phyloP scores from a whole-genome alignment of 192 early-diverging fungal genomes.

The Oehlia diaphana region DNA sequence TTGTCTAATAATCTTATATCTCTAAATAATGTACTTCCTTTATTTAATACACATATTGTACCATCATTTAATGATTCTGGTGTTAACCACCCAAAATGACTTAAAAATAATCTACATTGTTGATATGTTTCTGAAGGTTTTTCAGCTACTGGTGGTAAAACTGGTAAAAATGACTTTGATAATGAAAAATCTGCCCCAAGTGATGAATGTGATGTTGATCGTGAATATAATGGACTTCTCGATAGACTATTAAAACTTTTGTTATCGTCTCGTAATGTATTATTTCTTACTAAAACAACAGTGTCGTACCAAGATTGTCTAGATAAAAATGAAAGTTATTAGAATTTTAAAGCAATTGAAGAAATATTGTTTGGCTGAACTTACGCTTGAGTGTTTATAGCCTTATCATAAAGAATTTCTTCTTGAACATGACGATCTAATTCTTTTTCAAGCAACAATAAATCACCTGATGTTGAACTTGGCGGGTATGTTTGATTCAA shows the following conservation, averaged over 20 bases:
- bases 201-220: conserved; percentile 16
- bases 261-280: conserved; percentile 36
- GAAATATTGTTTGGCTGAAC: background rate
- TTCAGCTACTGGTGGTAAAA: conserved; percentile 49
- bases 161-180: conserved; percentile 54
- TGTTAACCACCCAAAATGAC: conserved; percentile 72
- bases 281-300: conserved; percentile 38
- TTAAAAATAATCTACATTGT: conserved; percentile 67
- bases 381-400: conserved; percentile 41
- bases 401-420: conserved; percentile 44
- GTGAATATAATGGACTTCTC: conserved; percentile 20
- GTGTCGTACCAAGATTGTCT: conserved; percentile 43
- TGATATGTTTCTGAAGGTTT: conserved; percentile 57
- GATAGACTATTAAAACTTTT: conserved; percentile 19
- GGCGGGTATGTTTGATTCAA: background rate
- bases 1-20: conserved; percentile 80
- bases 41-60: conserved; percentile 66
- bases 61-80: conserved; percentile 75
- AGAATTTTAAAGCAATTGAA: background rate
- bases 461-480: background rate
- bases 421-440: conserved; percentile 49
- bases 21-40: conserved; percentile 60
- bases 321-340: background rate
- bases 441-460: conserved; percentile 38
- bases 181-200: conserved; percentile 45